Evolutionary conservation across 148 eudicot species (phyloP), one percentile per base, ranked within the genome.

Genomic region (Beta vulgaris): DNA sequence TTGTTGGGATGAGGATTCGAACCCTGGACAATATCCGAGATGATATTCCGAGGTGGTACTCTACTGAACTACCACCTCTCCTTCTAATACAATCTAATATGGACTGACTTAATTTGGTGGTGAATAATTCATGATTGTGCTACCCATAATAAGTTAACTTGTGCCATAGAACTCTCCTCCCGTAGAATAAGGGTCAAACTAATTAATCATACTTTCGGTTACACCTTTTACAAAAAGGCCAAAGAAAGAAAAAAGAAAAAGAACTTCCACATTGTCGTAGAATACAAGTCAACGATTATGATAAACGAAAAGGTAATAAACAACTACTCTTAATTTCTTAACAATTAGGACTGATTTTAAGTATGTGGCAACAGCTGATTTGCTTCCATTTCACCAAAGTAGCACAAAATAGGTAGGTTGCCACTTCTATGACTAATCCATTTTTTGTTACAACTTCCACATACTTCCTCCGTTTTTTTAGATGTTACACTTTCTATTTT

Each of bases 181-280:
- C 79, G 79, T 58, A 68, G n/a, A 68, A 68, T 57, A 68, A 76
- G 79, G 73, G 73, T 76, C 73, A 76, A 75, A 76, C 66, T 29
- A 66, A 69, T 23, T 42, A 21, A 76, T 42, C 73, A 58, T 34
- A 42, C 65, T 57, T 28, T 42, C 58, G 75, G 66, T 67, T 26
- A 58, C 13, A 28, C 15, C 44, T n/a, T 57, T 49, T 37, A 26
- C 26, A 5, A 35, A 25, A 13, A 23, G 37, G 8, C 34, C 19
- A 8, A 0, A 29, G 23, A 29, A 12, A 39, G 26, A 68, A 44
- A 26, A 5, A 43, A 13, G 14, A 40, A 39, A 36, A 3, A 19
- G 23, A 48, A 15, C 55, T 35, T n/a, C 7, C 54, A n/a, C 23
- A 72, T 23, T 36, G 37, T 55, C 26, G 32, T 14, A 48, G 4